Base-by-base conservation (phyloP, 345 rosid genomes). In the Brassica napus region DNA sequence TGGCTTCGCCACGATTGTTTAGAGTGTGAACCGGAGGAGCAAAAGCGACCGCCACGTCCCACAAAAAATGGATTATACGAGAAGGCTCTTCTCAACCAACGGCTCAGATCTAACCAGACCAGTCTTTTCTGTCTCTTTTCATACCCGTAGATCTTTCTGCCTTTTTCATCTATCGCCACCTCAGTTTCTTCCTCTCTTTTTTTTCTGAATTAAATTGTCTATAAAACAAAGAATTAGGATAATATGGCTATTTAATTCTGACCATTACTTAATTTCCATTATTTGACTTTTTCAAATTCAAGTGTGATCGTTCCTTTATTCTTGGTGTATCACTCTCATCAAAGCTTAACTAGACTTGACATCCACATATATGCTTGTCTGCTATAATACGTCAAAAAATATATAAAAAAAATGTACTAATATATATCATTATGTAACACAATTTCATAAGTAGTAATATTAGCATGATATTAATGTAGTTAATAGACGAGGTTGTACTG, bases 21-120 rank as follows among this genome's bases (percentile, higher is more conserved):
- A 28, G 30, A 30, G 54, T 69, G 28, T 69, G n/a, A 49, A 47
- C 31, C n/a, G 52, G 23, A 73, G 18, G 79, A 66, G 66, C 12
- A 80, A 69, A 80, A 80, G 37, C 68, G 68, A 69, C 78, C 64
- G 82, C 66, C 82, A 79, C 82, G 74, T 79, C 47, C 49, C 71
- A 14, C 8, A 4, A 79, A 8, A 72, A 72, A 21, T n/a, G 15
- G 34, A 32, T 49, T 24, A 68, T 6, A 74, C 79, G 62, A 80
- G 79, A 80, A 69, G 65, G 71, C 79, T 80, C 83, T 74, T 57
- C 71, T 18, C 49, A 62, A 69, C 66, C 75, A 37, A 74, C 79
- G 83, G 76, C 30, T 69, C 2, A 63, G 37, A 74, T 69, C 6
- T 30, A 2, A 63, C 72, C 21, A 69, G 39, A 39, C 79, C 6